Base-by-base conservation (phyloP, 2,329 filamentous ascomycete species). In the Penicillium sp. region DNA sequence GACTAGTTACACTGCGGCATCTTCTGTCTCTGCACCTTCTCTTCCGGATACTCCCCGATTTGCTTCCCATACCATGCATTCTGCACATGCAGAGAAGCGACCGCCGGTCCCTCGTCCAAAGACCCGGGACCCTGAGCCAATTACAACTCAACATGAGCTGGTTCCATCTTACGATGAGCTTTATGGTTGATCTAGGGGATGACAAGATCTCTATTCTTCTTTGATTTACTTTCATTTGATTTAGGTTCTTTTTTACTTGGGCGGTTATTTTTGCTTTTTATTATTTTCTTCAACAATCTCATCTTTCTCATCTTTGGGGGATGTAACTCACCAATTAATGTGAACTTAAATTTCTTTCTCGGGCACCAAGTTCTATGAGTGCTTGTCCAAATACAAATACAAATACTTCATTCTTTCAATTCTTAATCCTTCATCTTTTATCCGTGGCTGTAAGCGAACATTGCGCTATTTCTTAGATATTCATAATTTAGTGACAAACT, bases 101-200 rank as follows among this genome's bases (percentile, higher is more conserved):
- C 55, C 60, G 47, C 54, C 61, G 45, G 40, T 50, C 35, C 53
- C 53, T 42, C 62, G 60, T 7, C 43, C 55, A 22, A 59, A 63
- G 57, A 47, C 51, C 29, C 55, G 60, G 44, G 63, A 69, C 27
- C 54, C 61, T 18, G 64, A 67, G n/a, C 45, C 59, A 8, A 40
- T 18, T 22, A 43, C 37, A 29, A 46, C 56, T 25, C 56, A 53
- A 25, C 68, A 69, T 44, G 65, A 72, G 48, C 56, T 74, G 59
- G 73, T 74, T 1, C 73, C 72, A 8, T 74, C 71, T 14, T 72
- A 75, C 41, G 73, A 75, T 57, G 73, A 75, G 40, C 66, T 75
- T 14, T 75, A 72, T 58, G 72, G 73, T 23, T 74, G 64, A 63
- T 27, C 6, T 9, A 8, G 18, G 1, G 11, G 8, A n/a, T n/a